Evolutionary conservation across 1,284 basidiomycete species (phyloP), one percentile per base, ranked within the genome.

Genomic region (Ganoderma multipileum): DNA sequence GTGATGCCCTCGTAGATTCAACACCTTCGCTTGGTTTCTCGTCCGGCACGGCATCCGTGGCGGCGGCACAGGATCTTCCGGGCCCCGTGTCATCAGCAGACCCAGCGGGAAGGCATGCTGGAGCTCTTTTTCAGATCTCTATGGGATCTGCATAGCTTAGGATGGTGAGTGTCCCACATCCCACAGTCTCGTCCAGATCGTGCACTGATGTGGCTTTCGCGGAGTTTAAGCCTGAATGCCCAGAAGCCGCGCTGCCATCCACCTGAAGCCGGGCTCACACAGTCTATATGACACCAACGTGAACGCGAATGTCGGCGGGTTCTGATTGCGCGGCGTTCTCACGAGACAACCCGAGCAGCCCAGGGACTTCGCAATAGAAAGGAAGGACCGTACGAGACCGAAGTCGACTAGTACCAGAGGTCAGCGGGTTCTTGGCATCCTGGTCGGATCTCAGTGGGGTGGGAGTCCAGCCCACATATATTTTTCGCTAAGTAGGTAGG

Each of bases 151-250:
- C 60, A 39, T 50, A 52, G 33, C 47, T 50, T n/a, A 50, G 18
- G 33, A 52, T 62, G 61, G 61, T 62, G 61, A 62, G 61, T 28
- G 30, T 62, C 47, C 61, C 61, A 50, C 61, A 23, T 62, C 44
- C 44, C 33, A 41, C 33, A 52, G 41, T 5, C 33, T 52, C 44
- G 60, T 28, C 26, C 30, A 30, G 60, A 28, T 61, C 60, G 20
- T 26, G 41, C 60, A 44, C 41, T 64, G 55, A 64, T 52, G 41
- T 23, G 42, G 36, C 28, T n/a, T 58, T 64, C 63, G 57, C 63
- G 63, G 63, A 44, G 63, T 58, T 64, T 59, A 58, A 57, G 41
- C 38, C 7, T 57, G 36, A 64, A 57, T 52, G 8, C 23, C 63
- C 63, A 52, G 63, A 20, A 64, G 52, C 38, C 23, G 50, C 23